Conservation (phyloP, 1,284 basidiomycete species). For the Chiua sp. region DNA sequence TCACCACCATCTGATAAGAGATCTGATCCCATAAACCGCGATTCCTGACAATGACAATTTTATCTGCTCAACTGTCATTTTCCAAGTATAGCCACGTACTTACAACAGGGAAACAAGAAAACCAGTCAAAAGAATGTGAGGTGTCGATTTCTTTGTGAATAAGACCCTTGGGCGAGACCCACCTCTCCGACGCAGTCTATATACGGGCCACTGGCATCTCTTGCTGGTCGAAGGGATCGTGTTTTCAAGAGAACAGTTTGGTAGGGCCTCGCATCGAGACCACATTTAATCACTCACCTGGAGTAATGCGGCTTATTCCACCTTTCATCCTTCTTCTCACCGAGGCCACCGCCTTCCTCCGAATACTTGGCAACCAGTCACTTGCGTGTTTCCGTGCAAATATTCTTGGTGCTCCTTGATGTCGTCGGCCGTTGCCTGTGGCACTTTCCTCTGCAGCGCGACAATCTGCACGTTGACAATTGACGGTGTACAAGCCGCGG, state of each 20-base stretch:
- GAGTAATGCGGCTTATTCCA: slow-evolving; percentile 93
- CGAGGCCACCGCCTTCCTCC: slow-evolving; percentile 70
- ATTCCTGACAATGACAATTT: slow-evolving; percentile 97
- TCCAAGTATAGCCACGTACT: slow-evolving; percentile 87
- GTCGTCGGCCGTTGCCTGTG: slow-evolving; percentile 70
- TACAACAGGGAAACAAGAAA: slow-evolving; percentile 89
- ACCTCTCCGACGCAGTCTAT: slow-evolving; percentile 86
- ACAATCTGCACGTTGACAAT: slow-evolving; percentile 88
- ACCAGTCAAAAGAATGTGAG: slow-evolving; percentile 61
- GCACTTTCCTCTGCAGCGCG: slow-evolving; percentile 78
- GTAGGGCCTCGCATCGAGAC: slow-evolving; percentile 86
- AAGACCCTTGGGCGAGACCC: slow-evolving; percentile 93
- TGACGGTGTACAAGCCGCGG: slow-evolving; percentile 29
- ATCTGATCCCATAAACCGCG: slow-evolving; percentile 63
- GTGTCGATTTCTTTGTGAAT: slow-evolving; percentile 95
- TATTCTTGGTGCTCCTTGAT: slow-evolving; percentile 91
- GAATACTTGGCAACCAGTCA: slow-evolving; percentile 86
- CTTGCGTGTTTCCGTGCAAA: slow-evolving; percentile 80
- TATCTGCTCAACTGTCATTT: slow-evolving; percentile 85
- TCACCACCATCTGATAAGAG: slow-evolving; percentile 93
- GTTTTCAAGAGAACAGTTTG: slow-evolving; percentile 78
- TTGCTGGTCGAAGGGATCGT: slow-evolving; percentile 90
- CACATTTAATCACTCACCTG: slow-evolving; percentile 57
- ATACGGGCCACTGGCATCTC: slow-evolving; percentile 81
- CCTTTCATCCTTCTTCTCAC: slow-evolving; percentile 85